A percentile compares a stretch with the other conserved stretches of the same genome.
phyloP scores from a whole-genome alignment of 495 filamentous ascomycete genomes.

The Parathielavia appendiculata region DNA sequence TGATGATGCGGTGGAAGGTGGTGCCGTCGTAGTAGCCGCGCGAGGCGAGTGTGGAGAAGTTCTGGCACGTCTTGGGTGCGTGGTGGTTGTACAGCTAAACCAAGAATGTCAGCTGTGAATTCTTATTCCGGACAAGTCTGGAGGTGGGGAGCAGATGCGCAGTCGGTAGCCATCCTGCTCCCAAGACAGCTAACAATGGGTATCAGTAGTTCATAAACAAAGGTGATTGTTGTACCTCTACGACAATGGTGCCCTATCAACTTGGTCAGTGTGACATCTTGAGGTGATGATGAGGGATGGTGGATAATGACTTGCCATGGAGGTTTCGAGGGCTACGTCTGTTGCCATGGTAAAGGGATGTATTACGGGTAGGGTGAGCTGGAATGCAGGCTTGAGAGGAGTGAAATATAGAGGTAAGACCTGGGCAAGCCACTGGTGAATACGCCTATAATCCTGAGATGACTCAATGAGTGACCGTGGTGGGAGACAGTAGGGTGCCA shows the following conservation, averaged over 20 bases:
- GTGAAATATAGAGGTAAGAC: too few species aligned
- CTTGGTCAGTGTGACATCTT: background rate
- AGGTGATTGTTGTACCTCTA: too few species aligned
- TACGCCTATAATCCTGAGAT: too few species aligned
- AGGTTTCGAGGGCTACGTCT: slow-evolving; percentile 21
- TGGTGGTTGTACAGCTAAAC: slow-evolving; percentile 67
- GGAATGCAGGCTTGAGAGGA: background rate
- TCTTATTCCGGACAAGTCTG: too few species aligned
- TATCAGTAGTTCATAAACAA: too few species aligned
- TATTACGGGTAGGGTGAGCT: background rate
- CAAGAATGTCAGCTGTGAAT: too few species aligned
- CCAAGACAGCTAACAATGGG: too few species aligned
- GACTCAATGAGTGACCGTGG: too few species aligned
- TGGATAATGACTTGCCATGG: slow-evolving; percentile 18
- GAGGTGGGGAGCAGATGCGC: too few species aligned
- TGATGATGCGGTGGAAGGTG: slow-evolving; percentile 91
- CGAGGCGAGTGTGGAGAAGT: slow-evolving; percentile 73
- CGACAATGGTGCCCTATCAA: slow-evolving; percentile 63
- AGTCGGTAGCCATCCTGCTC: too few species aligned
- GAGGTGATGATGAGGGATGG: background rate
- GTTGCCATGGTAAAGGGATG: slow-evolving; percentile 17
- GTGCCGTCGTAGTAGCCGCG: slow-evolving; percentile 82
- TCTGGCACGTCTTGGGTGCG: slow-evolving; percentile 66
- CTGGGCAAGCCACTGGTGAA: too few species aligned
- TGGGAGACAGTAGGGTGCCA: too few species aligned